Percentiles rank a stretch among this genome's conserved stretches.
Evolutionary conservation across 169 alveolate species (phyloP).

Genomic region (Cryptosporidium ubiquitum): DNA sequence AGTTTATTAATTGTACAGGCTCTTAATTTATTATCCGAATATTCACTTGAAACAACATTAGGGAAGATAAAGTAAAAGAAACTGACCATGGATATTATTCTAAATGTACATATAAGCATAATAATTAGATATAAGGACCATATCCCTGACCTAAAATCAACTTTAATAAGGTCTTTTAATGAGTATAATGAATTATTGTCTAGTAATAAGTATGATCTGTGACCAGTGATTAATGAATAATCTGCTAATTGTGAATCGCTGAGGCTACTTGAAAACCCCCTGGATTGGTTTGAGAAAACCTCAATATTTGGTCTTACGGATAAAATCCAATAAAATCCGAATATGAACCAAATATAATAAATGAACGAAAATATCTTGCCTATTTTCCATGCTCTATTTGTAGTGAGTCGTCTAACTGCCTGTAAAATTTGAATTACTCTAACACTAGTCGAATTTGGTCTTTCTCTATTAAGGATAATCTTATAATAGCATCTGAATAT

Average conservation of each 20-base stretch:
- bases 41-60: slow-evolving; percentile 25
- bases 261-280: background rate
- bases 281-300: background rate
- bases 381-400: slow-evolving; percentile 26
- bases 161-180: slow-evolving; percentile 3
- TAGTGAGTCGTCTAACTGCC: slow-evolving; percentile 39
- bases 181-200: background rate
- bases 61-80: slow-evolving; percentile 66
- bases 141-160: slow-evolving; percentile 26
- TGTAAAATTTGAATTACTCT: slow-evolving; percentile 44
- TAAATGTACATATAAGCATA: slow-evolving; percentile 54
- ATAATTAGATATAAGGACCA: slow-evolving; percentile 46
- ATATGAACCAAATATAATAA: slow-evolving; percentile 39
- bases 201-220: slow-evolving; percentile 7
- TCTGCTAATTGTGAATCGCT: slow-evolving; percentile 11
- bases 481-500: slow-evolving; percentile 10
- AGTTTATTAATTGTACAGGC: slow-evolving; percentile 36
- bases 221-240: background rate
- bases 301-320: slow-evolving; percentile 32
- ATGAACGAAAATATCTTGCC: slow-evolving; percentile 46
- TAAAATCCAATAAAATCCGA: slow-evolving; percentile 65
- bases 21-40: slow-evolving; percentile 29
- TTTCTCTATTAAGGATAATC: background rate
- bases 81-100: slow-evolving; percentile 35
- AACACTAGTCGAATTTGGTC: background rate